Evolutionary conservation across 140 eudicot species (phyloP).

Genomic region (Bidens hawaiensis): DNA sequence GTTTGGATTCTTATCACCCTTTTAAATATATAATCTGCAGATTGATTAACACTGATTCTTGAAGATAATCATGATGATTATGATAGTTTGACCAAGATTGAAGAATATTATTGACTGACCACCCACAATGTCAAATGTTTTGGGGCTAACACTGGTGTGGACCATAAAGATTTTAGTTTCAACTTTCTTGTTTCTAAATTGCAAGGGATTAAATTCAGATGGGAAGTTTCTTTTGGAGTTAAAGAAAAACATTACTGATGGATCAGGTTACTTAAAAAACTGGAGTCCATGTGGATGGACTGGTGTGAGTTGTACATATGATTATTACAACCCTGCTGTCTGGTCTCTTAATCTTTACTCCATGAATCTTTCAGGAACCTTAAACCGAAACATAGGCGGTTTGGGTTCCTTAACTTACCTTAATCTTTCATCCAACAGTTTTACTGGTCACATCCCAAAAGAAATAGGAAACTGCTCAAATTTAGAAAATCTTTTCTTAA

Average conservation of each 20-base stretch:
- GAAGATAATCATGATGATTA: conserved; percentile 8
- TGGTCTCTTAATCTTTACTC: conserved; percentile 52
- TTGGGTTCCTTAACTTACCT: conserved; percentile 42
- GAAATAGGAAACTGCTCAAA: conserved; percentile 62
- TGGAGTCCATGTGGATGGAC: conserved; percentile 80
- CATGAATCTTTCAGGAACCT: conserved; percentile 71
- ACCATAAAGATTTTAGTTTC: conserved; percentile 23
- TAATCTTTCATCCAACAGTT: conserved; percentile 55
- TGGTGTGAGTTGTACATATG: conserved; percentile 69
- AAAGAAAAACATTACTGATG: conserved; percentile 51
- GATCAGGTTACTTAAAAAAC: conserved; percentile 30
- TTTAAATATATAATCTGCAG: conserved; percentile 22
- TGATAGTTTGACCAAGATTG: conserved; percentile 9
- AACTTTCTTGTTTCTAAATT: conserved; percentile 26
- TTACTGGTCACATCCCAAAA: conserved; percentile 58
- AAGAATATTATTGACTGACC: neutral
- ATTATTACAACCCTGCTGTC: conserved; percentile 36
- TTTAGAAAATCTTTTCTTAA: conserved; percentile 40
- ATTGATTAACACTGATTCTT: conserved; percentile 10
- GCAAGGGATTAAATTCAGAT: conserved; percentile 71
- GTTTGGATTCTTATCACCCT: neutral
- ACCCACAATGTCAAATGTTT: conserved; percentile 36
- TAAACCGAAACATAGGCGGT: conserved; percentile 58
- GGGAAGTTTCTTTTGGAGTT: conserved; percentile 62
- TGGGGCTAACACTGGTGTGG: conserved; percentile 23